Evolutionary conservation across 1,139 yeast species (phyloP).

Genomic region (Lodderomyces theae): DNA sequence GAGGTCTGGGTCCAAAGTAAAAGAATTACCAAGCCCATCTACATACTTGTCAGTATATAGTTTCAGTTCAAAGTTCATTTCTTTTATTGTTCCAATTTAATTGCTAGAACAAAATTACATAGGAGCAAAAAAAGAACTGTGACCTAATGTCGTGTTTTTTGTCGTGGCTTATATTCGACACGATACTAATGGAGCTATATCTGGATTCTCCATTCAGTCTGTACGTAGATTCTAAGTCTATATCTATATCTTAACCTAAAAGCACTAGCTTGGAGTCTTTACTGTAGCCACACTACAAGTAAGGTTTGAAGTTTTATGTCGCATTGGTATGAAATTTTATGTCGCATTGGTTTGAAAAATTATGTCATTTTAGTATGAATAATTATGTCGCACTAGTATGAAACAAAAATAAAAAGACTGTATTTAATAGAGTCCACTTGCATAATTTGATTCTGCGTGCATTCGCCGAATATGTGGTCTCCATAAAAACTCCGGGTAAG

Average conservation of each 20-base stretch:
- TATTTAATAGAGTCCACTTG: neutral
- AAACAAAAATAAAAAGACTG: neutral
- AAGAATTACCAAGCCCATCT: neutral
- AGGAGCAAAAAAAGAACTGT: conserved; percentile 1
- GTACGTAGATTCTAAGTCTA: too few species aligned
- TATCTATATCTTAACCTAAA: too few species aligned
- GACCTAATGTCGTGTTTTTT: neutral
- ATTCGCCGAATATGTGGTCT: too few species aligned
- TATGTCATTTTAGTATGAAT: neutral
- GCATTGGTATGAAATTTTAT: neutral
- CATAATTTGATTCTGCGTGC: too few species aligned
- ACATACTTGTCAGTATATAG: neutral
- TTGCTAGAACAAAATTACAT: neutral
- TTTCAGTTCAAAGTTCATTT: neutral
- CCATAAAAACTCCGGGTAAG: too few species aligned
- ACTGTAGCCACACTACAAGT: conserved; percentile 1
- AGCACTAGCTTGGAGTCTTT: neutral
- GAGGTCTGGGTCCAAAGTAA: neutral
- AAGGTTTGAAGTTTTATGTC: neutral
- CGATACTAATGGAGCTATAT: neutral
- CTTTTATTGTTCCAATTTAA: neutral
- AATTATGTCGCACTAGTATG: neutral
- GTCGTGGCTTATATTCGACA: neutral
- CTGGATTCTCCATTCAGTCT: too few species aligned
- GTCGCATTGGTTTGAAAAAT: neutral